Conservation (phyloP, 176 grass and related monocot genomes). For the Cenchrus purpureus region DNA sequence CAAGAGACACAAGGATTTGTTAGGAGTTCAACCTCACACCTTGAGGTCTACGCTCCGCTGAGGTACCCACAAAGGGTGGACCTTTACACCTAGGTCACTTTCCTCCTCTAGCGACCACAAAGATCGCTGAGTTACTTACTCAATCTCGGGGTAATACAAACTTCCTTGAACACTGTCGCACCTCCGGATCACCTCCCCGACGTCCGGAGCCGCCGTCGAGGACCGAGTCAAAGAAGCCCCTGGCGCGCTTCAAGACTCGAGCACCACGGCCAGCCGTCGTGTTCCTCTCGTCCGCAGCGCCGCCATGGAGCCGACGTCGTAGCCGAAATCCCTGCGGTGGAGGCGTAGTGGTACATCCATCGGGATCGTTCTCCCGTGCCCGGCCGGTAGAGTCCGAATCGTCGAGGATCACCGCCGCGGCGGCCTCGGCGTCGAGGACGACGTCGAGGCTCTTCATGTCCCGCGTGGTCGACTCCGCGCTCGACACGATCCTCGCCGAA, state of each 20-base stretch:
- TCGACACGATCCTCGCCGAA: conserved; percentile 63
- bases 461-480: conserved; percentile 39
- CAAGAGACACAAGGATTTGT: no score
- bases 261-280: conserved; percentile 55
- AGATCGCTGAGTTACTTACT: no score
- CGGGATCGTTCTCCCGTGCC: conserved; percentile 58
- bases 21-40: no score
- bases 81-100: no score
- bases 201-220: not conserved
- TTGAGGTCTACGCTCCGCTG: no score
- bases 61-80: no score
- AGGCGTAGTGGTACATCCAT: conserved; percentile 68
- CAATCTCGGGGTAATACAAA: no score
- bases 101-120: no score
- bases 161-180: conserved; percentile 27
- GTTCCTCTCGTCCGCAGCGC: conserved; percentile 68
- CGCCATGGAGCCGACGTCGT: conserved; percentile 44
- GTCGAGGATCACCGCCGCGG: conserved; percentile 62
- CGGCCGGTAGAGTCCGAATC: conserved; percentile 55
- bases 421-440: conserved; percentile 50
- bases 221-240: conserved; percentile 60
- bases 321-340: conserved; percentile 40
- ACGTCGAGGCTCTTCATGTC: conserved; percentile 65
- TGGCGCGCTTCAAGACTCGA: conserved; percentile 50
- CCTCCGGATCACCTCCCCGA: conserved; percentile 14